Base-by-base conservation (phyloP, 2,329 filamentous ascomycete species). In the Chalara sp. region DNA sequence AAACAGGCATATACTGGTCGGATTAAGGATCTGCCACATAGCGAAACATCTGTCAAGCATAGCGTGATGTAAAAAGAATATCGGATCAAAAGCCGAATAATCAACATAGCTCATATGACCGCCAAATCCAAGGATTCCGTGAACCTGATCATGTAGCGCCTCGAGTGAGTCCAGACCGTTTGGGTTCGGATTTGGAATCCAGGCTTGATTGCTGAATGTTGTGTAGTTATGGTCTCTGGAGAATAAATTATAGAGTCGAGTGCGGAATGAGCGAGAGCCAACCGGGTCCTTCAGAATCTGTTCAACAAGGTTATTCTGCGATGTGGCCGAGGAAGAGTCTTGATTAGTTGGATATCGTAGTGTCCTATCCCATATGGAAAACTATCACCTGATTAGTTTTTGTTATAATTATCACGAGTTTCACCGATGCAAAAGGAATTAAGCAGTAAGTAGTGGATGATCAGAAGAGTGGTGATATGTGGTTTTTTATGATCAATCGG, bases 21-120 rank as follows among this genome's bases (percentile, higher is more conserved):
- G 86, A 56, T 93, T 78, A 11, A 93, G 67, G 1, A 76, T 72
- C 69, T 93, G 87, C 87, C 87, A 93, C 54, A 95, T 77, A 32
- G 87, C 80, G 55, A 89, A 80, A 31, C 87, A 67, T 3, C 89
- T 80, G 62, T 95, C 89, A 6, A 89, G 28, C 78, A 67, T 87
- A 90, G 44, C 43, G 44, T 62, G 61, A 49, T 63, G 59, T 6
- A 63, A 52, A 57, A 58, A 55, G 75, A 63, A 63, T 10, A 88
- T 70, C 0, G 88, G 88, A 62, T 95, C 89, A 63, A 89, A 95
- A 0, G 85, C 79, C 1, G 87, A 86, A 58, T 86, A 85, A 13
- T 82, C 80, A 32, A 83, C 80, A 65, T 80, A 86, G 41, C 77
- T 80, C 79, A 87, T 86, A 28, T 90, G 86, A 2, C 86, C 84